Evolutionary conservation across 371 early-diverging fungal species (phyloP).

Genomic region (Globomyces sp.): DNA sequence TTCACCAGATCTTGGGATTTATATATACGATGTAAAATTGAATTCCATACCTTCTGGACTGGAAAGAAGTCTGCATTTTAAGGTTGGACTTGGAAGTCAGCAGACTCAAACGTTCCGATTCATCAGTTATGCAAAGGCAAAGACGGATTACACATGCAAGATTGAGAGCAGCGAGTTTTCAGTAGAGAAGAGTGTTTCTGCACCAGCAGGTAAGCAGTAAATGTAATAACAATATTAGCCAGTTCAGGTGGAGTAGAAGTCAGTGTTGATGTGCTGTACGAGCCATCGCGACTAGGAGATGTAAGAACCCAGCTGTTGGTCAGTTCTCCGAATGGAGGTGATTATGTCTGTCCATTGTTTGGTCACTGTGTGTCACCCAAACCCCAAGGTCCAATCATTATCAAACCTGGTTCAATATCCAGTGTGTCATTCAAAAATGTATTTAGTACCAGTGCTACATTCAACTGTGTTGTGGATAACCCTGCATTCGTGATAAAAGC

Average conservation of each 20-base stretch:
- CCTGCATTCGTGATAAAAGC: constrained; percentile 50
- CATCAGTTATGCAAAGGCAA: constrained; percentile 44
- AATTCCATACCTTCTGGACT: constrained; percentile 33
- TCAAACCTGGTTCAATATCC: constrained; percentile 43
- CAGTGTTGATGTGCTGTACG: constrained; percentile 48
- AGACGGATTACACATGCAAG: constrained; percentile 50
- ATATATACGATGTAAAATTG: constrained; percentile 50
- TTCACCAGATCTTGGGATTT: constrained; percentile 47
- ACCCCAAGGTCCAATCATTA: constrained; percentile 56
- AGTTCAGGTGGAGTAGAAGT: constrained; percentile 45
- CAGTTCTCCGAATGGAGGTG: constrained; percentile 48
- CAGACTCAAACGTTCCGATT: constrained; percentile 55
- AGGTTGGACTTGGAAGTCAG: constrained; percentile 50
- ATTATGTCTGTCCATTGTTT: constrained; percentile 52
- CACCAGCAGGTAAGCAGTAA: constrained; percentile 43
- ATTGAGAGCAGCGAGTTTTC: constrained; percentile 51
- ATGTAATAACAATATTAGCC: constrained; percentile 24
- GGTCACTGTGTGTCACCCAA: constrained; percentile 51
- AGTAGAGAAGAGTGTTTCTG: constrained; percentile 50
- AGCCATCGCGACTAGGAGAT: constrained; percentile 59
- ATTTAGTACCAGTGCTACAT: constrained; percentile 42
- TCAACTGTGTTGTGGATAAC: constrained; percentile 52
- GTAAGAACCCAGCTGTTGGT: constrained; percentile 43
- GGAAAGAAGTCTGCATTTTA: constrained; percentile 52
- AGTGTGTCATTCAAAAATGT: constrained; percentile 55